Conservation (phyloP, 2,329 filamentous ascomycete genomes). For the Aotearoamyces nothofagi region DNA sequence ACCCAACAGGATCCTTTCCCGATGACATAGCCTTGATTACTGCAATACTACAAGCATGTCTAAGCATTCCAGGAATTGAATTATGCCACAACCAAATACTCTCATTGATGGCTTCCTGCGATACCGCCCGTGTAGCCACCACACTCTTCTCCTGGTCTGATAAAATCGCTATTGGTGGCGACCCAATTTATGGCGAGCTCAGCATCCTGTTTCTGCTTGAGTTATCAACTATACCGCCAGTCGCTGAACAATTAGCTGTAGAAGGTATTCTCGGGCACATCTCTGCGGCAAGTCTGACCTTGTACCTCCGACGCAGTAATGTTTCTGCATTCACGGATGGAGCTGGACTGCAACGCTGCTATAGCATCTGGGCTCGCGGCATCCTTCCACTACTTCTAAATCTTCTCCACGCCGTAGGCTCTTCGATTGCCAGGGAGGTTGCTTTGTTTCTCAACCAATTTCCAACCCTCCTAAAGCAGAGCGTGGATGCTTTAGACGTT, state of each 20-base stretch:
- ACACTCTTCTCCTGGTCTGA: conserved; percentile 93
- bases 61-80: conserved; percentile 64
- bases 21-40: conserved; percentile 80
- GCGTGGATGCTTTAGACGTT: conserved; percentile 56
- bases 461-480: conserved; percentile 58
- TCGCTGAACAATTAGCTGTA: conserved; percentile 82
- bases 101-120: conserved; percentile 53
- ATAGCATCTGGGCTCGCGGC: conserved; percentile 79
- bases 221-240: conserved; percentile 61
- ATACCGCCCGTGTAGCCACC: conserved; percentile 65
- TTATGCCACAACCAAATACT: conserved; percentile 57
- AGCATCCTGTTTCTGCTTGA: conserved; percentile 78
- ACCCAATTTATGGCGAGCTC: conserved; percentile 89
- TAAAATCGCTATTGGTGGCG: conserved; percentile 57
- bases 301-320: conserved; percentile 54
- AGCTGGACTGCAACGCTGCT: conserved; percentile 54
- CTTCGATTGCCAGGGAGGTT: conserved; percentile 71
- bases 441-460: conserved; percentile 83
- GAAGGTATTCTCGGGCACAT: conserved; percentile 72
- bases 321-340: conserved; percentile 69
- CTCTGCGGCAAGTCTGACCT: conserved; percentile 63
- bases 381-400: conserved; percentile 82
- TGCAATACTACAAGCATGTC: conserved; percentile 71
- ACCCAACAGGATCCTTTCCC: conserved; percentile 46
- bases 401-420: conserved; percentile 66